A percentile compares a stretch with the other conserved stretches of the same genome.
phyloP scores from a whole-genome alignment of 192 early-diverging fungal species.

The Coemansia sp. region DNA sequence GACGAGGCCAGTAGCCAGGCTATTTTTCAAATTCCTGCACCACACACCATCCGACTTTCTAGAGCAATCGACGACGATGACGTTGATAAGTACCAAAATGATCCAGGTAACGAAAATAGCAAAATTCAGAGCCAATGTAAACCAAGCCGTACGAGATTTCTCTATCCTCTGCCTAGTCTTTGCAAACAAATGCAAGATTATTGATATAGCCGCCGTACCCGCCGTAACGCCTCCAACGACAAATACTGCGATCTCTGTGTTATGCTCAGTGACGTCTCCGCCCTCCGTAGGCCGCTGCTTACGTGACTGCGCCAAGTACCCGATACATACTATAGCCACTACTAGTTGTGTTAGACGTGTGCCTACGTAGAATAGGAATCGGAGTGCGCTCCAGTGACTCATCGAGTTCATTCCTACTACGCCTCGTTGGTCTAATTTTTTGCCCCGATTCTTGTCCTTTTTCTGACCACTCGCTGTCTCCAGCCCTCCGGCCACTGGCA shows the following conservation, averaged over 20 bases:
- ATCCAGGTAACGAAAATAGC: constrained; percentile 42
- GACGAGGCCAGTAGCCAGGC: constrained; percentile 40
- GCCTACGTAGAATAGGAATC: constrained; percentile 32
- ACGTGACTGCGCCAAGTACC: constrained; percentile 35
- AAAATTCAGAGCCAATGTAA: constrained; percentile 36
- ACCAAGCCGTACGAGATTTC: constrained; percentile 33
- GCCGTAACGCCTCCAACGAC: constrained; percentile 34
- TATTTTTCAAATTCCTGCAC: constrained; percentile 36
- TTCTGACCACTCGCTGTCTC: neutral
- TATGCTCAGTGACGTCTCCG: constrained; percentile 17
- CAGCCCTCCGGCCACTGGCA: neutral
- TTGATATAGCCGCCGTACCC: constrained; percentile 24
- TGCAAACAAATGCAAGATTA: constrained; percentile 35
- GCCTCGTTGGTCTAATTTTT: neutral
- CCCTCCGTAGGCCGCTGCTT: constrained; percentile 16
- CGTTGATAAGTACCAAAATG: constrained; percentile 43
- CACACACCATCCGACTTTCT: constrained; percentile 29
- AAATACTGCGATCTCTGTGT: constrained; percentile 35
- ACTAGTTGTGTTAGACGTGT: constrained; percentile 33
- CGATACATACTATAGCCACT: constrained; percentile 40
- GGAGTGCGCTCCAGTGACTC: constrained; percentile 27
- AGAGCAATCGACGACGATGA: constrained; percentile 50
- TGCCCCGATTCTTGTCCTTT: constrained; percentile 1
- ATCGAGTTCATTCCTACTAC: constrained; percentile 34
- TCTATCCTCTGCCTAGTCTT: constrained; percentile 33